These are phyloP conservation scores for Aureobasidium lini DNA, from an alignment of 2,329 filamentous ascomycete genomes.

Conservation along the genomic window DNA sequence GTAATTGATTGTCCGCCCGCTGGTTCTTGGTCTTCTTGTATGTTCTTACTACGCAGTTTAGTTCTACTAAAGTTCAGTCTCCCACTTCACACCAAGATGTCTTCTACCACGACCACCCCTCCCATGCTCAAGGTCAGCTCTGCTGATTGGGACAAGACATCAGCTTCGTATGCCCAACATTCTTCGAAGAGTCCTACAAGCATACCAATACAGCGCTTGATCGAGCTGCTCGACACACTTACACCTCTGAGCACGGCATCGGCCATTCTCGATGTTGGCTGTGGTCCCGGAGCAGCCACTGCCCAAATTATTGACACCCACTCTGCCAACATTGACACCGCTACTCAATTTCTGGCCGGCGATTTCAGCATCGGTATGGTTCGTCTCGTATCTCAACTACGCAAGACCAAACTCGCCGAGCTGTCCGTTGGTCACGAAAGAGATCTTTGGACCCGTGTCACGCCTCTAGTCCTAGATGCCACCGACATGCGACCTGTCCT, in stretches of 20 bases:
- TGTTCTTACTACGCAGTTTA: background rate
- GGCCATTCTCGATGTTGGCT: constrained; percentile 27
- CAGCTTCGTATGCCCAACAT: background rate
- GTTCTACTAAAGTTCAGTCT: background rate
- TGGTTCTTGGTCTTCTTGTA: background rate
- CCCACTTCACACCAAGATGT: background rate
- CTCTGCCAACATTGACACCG: constrained; percentile 17
- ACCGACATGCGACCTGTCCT: constrained; percentile 21
- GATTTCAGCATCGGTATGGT: constrained; percentile 29
- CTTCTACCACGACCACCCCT: background rate
- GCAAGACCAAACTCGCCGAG: background rate
- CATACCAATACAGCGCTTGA: constrained; percentile 20
- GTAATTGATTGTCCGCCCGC: background rate
- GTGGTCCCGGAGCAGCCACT: constrained; percentile 25
- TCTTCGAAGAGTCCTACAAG: background rate
- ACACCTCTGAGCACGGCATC: constrained; percentile 23
- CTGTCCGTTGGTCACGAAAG: background rate
- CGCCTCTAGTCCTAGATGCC: constrained; percentile 21
- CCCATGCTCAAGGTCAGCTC: background rate
- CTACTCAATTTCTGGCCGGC: constrained; percentile 19
- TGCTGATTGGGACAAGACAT: background rate
- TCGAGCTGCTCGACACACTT: constrained; percentile 21
- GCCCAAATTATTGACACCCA: constrained; percentile 21
- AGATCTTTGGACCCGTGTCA: constrained; percentile 21
- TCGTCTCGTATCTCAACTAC: constrained; percentile 17